phyloP scores from a whole-genome alignment of 2,329 filamentous ascomycete genomes.

The Fusarium torreyae region DNA sequence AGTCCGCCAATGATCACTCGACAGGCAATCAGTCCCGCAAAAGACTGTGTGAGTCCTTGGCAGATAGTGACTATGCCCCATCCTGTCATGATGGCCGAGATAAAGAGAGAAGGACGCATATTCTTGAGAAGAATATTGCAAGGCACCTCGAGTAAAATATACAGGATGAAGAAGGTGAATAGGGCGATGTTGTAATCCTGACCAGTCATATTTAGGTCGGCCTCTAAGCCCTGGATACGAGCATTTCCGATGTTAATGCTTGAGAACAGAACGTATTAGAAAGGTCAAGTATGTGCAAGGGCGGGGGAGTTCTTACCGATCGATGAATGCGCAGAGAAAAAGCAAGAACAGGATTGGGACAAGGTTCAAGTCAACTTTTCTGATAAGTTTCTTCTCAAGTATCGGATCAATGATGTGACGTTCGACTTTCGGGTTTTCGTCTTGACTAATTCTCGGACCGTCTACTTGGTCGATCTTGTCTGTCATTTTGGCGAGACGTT shows the following conservation, averaged over 20 bases:
- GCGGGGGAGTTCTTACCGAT: background rate
- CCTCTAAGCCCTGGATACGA: constrained; percentile 18
- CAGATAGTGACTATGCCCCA: constrained; percentile 17
- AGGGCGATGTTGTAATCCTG: constrained; percentile 65
- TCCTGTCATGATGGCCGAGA: constrained; percentile 6
- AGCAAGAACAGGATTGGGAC: constrained; percentile 10
- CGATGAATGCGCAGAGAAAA: constrained; percentile 16
- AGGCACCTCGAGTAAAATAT: constrained; percentile 75
- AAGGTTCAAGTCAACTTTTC: constrained; percentile 13
- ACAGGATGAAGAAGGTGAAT: constrained; percentile 74
- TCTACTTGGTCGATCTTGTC: constrained; percentile 6
- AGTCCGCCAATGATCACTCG: constrained; percentile 14
- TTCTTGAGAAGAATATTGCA: constrained; percentile 63
- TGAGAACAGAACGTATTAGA: background rate
- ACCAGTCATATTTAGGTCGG: constrained; percentile 14
- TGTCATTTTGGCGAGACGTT: background rate
- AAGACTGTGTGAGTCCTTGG: constrained; percentile 4
- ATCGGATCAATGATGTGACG: background rate
- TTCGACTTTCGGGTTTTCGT: constrained; percentile 3
- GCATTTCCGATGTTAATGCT: constrained; percentile 28
- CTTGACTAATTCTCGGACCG: background rate
- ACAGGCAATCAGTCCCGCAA: constrained; percentile 9
- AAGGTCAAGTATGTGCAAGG: background rate
- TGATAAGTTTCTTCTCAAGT: constrained; percentile 9
- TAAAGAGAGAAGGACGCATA: constrained; percentile 8